Conservation (phyloP, 2,329 filamentous ascomycete genomes). For the Shiraia sp. region DNA sequence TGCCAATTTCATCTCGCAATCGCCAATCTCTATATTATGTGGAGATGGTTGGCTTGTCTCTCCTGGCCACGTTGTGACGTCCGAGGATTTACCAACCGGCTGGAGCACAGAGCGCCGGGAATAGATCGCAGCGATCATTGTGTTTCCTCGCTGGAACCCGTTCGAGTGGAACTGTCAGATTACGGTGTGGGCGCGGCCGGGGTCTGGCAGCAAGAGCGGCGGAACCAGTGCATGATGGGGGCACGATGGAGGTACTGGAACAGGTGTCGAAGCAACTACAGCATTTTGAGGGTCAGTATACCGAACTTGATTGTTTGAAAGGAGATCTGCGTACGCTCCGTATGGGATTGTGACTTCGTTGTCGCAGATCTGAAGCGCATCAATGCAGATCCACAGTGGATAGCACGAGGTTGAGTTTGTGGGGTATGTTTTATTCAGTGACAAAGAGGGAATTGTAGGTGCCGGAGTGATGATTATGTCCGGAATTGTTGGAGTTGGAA, state of each 20-base stretch:
- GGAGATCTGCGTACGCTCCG: conserved; percentile 8
- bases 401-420: conserved; percentile 5
- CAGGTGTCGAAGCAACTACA: not conserved
- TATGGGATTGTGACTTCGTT: conserved; percentile 1
- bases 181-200: not conserved
- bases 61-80: too few species aligned
- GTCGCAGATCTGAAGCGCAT: conserved; percentile 9
- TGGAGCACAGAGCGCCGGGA: too few species aligned
- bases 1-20: too few species aligned
- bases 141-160: not conserved
- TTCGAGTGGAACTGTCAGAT: not conserved
- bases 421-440: not conserved
- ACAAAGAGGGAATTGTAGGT: not conserved
- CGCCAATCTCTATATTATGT: too few species aligned
- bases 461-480: conserved; percentile 2
- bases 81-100: too few species aligned
- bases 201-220: not conserved
- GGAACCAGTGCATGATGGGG: not conserved
- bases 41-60: too few species aligned
- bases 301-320: not conserved
- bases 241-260: not conserved
- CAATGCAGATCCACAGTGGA: conserved; percentile 10
- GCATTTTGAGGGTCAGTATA: not conserved
- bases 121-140: not conserved
- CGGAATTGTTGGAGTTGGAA: not conserved